Conservation (phyloP, 192 early-diverging fungal genomes). For the Cladochytrium replicatum region DNA sequence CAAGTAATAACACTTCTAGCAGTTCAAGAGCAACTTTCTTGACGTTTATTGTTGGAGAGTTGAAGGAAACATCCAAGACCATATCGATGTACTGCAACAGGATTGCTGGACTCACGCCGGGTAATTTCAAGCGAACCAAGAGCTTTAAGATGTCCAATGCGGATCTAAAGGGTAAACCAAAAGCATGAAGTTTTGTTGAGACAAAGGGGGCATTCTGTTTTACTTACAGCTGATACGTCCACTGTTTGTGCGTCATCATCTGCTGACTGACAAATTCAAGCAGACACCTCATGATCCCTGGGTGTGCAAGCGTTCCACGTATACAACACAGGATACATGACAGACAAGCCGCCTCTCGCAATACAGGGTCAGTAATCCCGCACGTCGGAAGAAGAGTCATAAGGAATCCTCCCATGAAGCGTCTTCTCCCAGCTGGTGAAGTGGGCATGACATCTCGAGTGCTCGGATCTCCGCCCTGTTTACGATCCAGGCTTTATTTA, state of each 20-base stretch:
- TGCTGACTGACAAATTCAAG: conserved; percentile 42
- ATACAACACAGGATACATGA: conserved; percentile 36
- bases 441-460: conserved; percentile 40
- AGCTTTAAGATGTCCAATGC: conserved; percentile 41
- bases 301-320: conserved; percentile 18
- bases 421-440: conserved; percentile 39
- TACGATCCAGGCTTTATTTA: conserved; percentile 6
- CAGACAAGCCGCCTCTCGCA: conserved; percentile 37
- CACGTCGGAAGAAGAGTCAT: conserved; percentile 40
- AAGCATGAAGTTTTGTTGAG: conserved; percentile 5
- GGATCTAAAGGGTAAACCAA: conserved; percentile 22
- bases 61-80: conserved; percentile 36
- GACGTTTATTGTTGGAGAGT: conserved; percentile 35
- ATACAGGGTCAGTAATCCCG: conserved; percentile 41
- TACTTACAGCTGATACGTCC: conserved; percentile 44
- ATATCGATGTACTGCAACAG: conserved; percentile 42
- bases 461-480: conserved; percentile 15
- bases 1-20: conserved; percentile 37
- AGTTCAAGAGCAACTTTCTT: conserved; percentile 40
- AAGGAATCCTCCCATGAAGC: conserved; percentile 44
- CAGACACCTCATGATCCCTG: conserved; percentile 36
- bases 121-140: conserved; percentile 37
- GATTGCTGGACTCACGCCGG: conserved; percentile 31
- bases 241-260: conserved; percentile 43
- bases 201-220: too few species aligned